Base-by-base conservation (phyloP, 441 rosid genomes). In the Populus hybrid region DNA sequence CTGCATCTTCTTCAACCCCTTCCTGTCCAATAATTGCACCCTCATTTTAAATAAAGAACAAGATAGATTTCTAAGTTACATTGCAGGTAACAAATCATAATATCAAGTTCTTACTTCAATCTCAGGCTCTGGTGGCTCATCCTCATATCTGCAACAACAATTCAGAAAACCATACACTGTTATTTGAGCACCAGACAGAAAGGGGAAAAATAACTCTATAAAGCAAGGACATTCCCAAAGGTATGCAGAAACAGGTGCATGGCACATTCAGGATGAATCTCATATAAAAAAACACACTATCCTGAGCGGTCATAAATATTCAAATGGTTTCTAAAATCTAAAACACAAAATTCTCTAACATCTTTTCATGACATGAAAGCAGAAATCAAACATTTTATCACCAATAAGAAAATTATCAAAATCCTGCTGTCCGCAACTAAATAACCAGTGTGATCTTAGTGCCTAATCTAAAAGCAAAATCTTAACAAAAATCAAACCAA, bases 41-140 rank as follows among this genome's bases (percentile, higher is more conserved):
- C 23, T 64, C n/a, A 66, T 72, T 38, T 18, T 63, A 67, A 5
- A 77, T 42, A 70, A 46, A 30, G 32, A 65, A 12, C 3, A 38
- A 38, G 23, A 6, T 76, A 7, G 11, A 36, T 28, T 69, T 18
- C 20, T 68, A 18, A 63, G 9, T 36, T 10, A 32, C 32, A 30
- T 30, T 30, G 32, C n/a, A 73, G 4, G 24, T n/a, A 5, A 46
- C 8, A 10, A 11, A 59, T 73, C 69, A 3, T 11, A 4, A 28
- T 63, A 14, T 7, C 23, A 71, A 64, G 23, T 70, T 75, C 87
- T 75, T 77, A 92, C 99, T 71, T 93, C 99, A 40, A 91, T 79
- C 59, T 95, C 97, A n/a, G 97, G 94, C 93, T 95, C 97, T 8
- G 78, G 78, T 35, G 97, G 96, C 88, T 92, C 97, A 24, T 95